phyloP scores from a whole-genome alignment of 2,329 filamentous ascomycete genomes.

The Raffaelea albimanens region DNA sequence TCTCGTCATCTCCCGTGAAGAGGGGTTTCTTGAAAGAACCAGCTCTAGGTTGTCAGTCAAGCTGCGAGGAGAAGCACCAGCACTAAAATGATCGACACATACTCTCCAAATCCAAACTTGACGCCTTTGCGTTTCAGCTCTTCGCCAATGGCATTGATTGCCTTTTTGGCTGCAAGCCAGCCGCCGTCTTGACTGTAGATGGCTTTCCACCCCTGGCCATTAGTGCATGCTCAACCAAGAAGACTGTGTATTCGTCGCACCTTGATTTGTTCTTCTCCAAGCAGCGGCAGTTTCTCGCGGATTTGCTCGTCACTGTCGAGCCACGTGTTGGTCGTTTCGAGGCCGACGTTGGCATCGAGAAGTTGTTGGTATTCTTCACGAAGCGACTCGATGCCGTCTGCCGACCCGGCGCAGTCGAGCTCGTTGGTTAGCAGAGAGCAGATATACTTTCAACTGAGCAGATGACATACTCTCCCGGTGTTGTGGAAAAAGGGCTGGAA shows the following conservation, averaged over 20 bases:
- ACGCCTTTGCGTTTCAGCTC: slow-evolving; percentile 16
- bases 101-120: slow-evolving; percentile 3
- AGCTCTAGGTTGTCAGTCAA: neutral
- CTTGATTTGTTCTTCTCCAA: slow-evolving; percentile 22
- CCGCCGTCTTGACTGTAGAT: slow-evolving; percentile 32
- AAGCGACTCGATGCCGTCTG: slow-evolving; percentile 23
- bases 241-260: neutral
- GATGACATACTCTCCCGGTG: slow-evolving; percentile 1
- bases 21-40: slow-evolving; percentile 4
- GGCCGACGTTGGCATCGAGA: slow-evolving; percentile 25
- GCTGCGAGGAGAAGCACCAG: too few relatives aligned
- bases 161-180: slow-evolving; percentile 25
- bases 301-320: slow-evolving; percentile 34
- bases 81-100: neutral
- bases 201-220: slow-evolving; percentile 33
- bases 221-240: slow-evolving; percentile 12
- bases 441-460: too few relatives aligned
- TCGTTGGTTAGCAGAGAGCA: neutral
- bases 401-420: slow-evolving; percentile 13
- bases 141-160: slow-evolving; percentile 29
- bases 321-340: slow-evolving; percentile 30
- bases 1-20: neutral
- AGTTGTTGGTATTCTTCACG: slow-evolving; percentile 25
- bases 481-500: slow-evolving; percentile 43
- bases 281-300: slow-evolving; percentile 26